phyloP scores from a whole-genome alignment of 805 yeast genomes.

The Wickerhamomyces canadensis region DNA sequence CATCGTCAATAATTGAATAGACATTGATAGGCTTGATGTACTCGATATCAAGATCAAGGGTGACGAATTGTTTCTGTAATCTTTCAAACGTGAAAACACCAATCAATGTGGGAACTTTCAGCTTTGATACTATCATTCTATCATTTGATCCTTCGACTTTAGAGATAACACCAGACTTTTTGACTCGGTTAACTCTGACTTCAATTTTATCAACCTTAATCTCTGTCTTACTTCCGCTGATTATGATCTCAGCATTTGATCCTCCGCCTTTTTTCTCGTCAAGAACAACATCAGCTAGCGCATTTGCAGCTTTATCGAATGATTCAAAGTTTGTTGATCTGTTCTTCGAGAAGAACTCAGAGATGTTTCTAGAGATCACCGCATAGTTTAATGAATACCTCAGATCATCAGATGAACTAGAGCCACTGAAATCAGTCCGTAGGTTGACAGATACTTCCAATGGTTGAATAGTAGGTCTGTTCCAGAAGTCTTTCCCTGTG shows the following conservation, averaged over 20 bases:
- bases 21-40: constrained; percentile 24
- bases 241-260: constrained; percentile 33
- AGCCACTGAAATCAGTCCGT: constrained; percentile 60
- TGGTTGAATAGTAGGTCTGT: constrained; percentile 60
- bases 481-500: constrained; percentile 75
- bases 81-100: constrained; percentile 94
- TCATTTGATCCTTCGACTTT: constrained; percentile 13
- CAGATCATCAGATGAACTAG: constrained; percentile 80
- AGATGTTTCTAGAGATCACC: constrained; percentile 63
- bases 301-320: constrained; percentile 37
- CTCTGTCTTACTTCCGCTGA: constrained; percentile 48
- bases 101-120: constrained; percentile 68
- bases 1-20: constrained; percentile 41
- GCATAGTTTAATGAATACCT: constrained; percentile 86
- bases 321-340: constrained; percentile 32
- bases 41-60: constrained; percentile 47
- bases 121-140: constrained; percentile 36
- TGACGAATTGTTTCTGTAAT: constrained; percentile 69
- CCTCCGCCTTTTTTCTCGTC: constrained; percentile 42
- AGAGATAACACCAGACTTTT: constrained; percentile 8
- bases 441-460: constrained; percentile 53
- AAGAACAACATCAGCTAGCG: constrained; percentile 39
- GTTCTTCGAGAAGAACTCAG: constrained; percentile 41
- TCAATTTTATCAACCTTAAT: constrained; percentile 50
- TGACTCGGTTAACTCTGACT: constrained; percentile 33